Evolutionary conservation across 768 basidiomycete species (phyloP).

Genomic region (Punctularia strigosozonata): DNA sequence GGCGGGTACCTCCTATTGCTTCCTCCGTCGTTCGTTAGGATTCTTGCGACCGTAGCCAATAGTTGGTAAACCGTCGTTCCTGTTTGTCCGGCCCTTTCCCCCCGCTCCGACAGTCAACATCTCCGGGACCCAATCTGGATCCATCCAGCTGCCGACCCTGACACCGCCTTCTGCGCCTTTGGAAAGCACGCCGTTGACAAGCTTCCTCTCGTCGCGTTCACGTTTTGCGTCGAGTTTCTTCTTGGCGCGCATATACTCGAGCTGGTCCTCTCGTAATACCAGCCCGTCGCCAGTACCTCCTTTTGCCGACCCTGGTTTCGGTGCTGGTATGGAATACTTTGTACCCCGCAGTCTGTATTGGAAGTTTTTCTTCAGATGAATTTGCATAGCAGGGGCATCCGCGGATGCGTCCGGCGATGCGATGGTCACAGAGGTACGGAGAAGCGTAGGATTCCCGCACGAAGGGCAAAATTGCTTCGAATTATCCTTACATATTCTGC

Average conservation of each 20-base stretch:
- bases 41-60: slow-evolving; percentile 86
- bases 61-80: slow-evolving; percentile 55
- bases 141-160: slow-evolving; percentile 75
- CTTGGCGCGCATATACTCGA: slow-evolving; percentile 76
- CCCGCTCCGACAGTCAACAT: slow-evolving; percentile 56
- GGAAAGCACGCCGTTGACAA: slow-evolving; percentile 47
- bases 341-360: slow-evolving; percentile 89
- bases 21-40: slow-evolving; percentile 70
- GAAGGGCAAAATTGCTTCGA: slow-evolving; percentile 96
- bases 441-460: slow-evolving; percentile 85
- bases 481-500: slow-evolving; percentile 88
- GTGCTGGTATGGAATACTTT: slow-evolving; percentile 83
- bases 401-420: slow-evolving; percentile 47
- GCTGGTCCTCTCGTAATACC: slow-evolving; percentile 88
- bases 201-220: slow-evolving; percentile 66
- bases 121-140: slow-evolving; percentile 89
- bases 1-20: slow-evolving; percentile 36
- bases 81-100: slow-evolving; percentile 56
- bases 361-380: slow-evolving; percentile 94
- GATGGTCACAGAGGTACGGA: slow-evolving; percentile 86
- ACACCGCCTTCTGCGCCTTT: slow-evolving; percentile 37
- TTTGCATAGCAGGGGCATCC: slow-evolving; percentile 60
- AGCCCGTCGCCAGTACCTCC: slow-evolving; percentile 71
- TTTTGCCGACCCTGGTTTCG: slow-evolving; percentile 83
- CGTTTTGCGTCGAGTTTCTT: slow-evolving; percentile 62